These are phyloP conservation scores for Santalum album DNA, from an alignment of 164 flowering plant genomes.

Conservation along the genomic window DNA sequence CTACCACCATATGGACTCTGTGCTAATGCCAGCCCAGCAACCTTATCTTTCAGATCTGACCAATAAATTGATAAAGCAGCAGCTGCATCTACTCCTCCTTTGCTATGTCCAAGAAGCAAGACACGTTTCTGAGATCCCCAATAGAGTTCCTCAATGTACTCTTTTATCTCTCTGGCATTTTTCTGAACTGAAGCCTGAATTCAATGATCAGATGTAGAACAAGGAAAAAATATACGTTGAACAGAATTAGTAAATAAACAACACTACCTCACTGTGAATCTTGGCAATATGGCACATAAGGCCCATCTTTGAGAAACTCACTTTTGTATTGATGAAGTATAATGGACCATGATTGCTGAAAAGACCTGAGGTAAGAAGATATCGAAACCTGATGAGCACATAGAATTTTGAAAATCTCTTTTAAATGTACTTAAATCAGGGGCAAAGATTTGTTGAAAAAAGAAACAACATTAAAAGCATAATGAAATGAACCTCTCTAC, in stretches of 20 bases:
- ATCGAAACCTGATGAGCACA: neutral
- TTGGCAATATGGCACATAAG: slow-evolving; percentile 93
- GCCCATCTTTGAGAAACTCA: slow-evolving; percentile 82
- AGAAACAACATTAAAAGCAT: no score
- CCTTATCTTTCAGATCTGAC: slow-evolving; percentile 88
- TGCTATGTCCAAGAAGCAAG: slow-evolving; percentile 93
- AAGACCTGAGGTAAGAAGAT: slow-evolving; percentile 45
- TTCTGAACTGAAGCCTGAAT: slow-evolving; percentile 87
- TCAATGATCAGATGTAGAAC: slow-evolving; percentile 7
- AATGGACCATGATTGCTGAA: slow-evolving; percentile 99
- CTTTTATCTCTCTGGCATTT: slow-evolving; percentile 85
- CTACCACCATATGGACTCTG: slow-evolving; percentile 98
- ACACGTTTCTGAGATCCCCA: slow-evolving; percentile 89
- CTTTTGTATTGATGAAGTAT: slow-evolving; percentile 74
- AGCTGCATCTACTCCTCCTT: slow-evolving; percentile 96
- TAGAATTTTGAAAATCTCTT: no score
- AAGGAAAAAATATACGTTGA: neutral
- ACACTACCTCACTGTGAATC: slow-evolving; percentile 91
- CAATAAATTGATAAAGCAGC: slow-evolving; percentile 91
- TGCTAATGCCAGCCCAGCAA: slow-evolving; percentile 81
- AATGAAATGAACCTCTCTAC: no score
- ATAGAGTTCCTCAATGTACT: slow-evolving; percentile 82
- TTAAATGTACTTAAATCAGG: no score
- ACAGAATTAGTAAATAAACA: neutral
- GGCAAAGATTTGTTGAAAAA: no score